These are phyloP conservation scores for Mycena albidolilacea DNA, from an alignment of 768 basidiomycete species.

Conservation along the genomic window DNA sequence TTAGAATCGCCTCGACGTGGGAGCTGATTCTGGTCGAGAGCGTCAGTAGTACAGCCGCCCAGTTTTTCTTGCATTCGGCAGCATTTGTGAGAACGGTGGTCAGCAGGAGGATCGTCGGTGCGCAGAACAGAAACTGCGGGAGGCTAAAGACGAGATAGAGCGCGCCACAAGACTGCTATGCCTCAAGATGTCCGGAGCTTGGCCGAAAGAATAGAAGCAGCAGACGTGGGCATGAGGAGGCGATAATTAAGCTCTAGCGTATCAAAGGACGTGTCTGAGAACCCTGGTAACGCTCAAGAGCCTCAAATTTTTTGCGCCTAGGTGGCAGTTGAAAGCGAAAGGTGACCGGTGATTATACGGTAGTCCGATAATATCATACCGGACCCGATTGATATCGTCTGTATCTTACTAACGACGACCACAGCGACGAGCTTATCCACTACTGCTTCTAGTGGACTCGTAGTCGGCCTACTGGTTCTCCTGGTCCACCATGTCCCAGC, in stretches of 20 bases:
- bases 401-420: constrained; percentile 21
- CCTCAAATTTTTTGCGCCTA: constrained; percentile 2
- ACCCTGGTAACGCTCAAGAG: constrained; percentile 2
- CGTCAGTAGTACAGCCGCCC: neutral
- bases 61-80: neutral
- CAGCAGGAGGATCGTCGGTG: neutral
- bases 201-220: neutral
- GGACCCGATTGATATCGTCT: constrained; percentile 5
- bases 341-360: neutral
- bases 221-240: constrained; percentile 17
- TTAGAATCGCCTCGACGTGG: neutral
- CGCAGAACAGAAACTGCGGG: neutral
- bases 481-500: constrained; percentile 32
- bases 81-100: neutral
- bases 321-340: neutral
- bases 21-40: neutral
- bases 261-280: constrained; percentile 21
- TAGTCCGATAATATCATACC: neutral
- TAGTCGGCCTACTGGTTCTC: neutral
- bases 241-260: constrained; percentile 29
- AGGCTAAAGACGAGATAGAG: constrained; percentile 5
- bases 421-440: neutral
- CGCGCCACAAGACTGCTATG: constrained; percentile 3
- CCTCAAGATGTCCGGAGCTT: constrained; percentile 7
- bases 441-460: neutral